These are phyloP conservation scores for Penicilliopsis zonata DNA, from an alignment of 495 filamentous ascomycete species.

Conservation along the genomic window DNA sequence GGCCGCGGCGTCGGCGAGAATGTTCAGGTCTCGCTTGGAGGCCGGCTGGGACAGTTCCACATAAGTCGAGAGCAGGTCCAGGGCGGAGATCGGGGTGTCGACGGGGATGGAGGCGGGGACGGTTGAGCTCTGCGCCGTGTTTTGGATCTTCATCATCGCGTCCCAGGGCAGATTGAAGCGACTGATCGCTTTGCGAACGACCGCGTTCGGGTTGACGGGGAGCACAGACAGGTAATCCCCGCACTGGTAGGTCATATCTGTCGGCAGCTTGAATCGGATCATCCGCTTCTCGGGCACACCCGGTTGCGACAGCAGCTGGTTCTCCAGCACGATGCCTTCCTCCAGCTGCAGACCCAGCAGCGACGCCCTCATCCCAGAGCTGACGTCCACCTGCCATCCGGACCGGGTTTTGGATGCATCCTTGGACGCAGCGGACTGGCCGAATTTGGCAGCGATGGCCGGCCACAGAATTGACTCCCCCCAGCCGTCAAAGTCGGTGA, in stretches of 20 bases:
- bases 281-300: constrained; percentile 49
- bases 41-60: constrained; percentile 63
- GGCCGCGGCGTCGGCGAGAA: constrained; percentile 29
- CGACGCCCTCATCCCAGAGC: constrained; percentile 42
- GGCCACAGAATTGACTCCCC: constrained; percentile 55
- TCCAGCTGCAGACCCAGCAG: constrained; percentile 54
- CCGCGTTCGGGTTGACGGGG: constrained; percentile 52
- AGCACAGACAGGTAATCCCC: constrained; percentile 70
- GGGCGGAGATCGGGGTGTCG: constrained; percentile 43
- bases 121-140: constrained; percentile 15
- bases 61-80: constrained; percentile 53
- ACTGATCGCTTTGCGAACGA: constrained; percentile 40
- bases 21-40: constrained; percentile 38
- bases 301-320: constrained; percentile 39
- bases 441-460: constrained; percentile 36
- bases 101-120: constrained; percentile 45
- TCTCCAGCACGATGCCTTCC: constrained; percentile 46
- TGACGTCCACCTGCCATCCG: constrained; percentile 43
- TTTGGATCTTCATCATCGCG: constrained; percentile 34
- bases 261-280: constrained; percentile 53
- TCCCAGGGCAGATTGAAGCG: constrained; percentile 52
- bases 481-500: constrained; percentile 63
- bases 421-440: constrained; percentile 17
- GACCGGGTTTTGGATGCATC: constrained; percentile 14
- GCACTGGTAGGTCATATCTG: constrained; percentile 51